Conservation (phyloP, 805 yeast species). For the Kodamaea sagamina region DNA sequence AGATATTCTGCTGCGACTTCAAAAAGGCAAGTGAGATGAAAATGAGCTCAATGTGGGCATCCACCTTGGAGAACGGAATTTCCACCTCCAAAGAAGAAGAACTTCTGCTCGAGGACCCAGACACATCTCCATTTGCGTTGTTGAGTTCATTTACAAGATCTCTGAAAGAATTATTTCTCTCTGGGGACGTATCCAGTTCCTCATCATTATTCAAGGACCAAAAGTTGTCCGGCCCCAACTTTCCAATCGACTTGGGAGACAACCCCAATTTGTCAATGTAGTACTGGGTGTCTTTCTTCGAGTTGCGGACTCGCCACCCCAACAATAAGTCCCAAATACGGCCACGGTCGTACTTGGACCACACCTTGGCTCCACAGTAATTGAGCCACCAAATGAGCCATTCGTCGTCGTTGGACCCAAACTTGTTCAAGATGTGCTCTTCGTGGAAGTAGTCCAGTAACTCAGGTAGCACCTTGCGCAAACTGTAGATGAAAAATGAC, state of each 20-base stretch:
- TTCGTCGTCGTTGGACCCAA: constrained; percentile 64
- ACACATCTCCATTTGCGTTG: constrained; percentile 4
- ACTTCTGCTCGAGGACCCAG: neutral
- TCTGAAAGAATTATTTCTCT: constrained; percentile 28
- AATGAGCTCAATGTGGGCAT: constrained; percentile 74
- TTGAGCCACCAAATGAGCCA: constrained; percentile 97
- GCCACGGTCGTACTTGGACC: constrained; percentile 80
- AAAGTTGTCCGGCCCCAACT: constrained; percentile 61
- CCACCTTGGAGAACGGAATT: constrained; percentile 60
- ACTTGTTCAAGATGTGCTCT: constrained; percentile 69
- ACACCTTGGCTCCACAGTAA: constrained; percentile 83
- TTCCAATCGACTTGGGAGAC: constrained; percentile 28
- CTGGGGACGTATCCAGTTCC: constrained; percentile 1
- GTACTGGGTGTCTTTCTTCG: constrained; percentile 29
- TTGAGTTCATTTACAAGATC: constrained; percentile 34
- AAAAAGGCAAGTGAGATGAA: constrained; percentile 78
- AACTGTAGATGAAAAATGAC: constrained; percentile 63
- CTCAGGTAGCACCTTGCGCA: constrained; percentile 70
- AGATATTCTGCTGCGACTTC: constrained; percentile 73
- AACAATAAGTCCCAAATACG: constrained; percentile 85
- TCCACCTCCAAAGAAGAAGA: constrained; percentile 8
- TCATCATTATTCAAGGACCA: constrained; percentile 47
- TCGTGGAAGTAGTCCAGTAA: constrained; percentile 73
- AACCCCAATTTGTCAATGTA: constrained; percentile 32
- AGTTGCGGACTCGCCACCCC: constrained; percentile 63